phyloP scores from a whole-genome alignment of 768 basidiomycete species.

The Amanita rimosa region DNA sequence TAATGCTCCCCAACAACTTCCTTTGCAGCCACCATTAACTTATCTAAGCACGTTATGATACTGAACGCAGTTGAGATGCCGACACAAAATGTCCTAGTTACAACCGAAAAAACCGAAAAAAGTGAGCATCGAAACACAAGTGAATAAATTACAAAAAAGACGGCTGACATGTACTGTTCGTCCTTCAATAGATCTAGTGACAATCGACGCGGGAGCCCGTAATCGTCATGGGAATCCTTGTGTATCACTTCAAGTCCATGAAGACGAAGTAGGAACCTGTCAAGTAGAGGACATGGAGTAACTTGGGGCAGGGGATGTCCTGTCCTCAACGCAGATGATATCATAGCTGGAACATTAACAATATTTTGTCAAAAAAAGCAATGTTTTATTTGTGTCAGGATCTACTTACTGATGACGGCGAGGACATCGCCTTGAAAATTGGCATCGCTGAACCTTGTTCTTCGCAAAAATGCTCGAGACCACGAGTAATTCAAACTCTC shows the following conservation, averaged over 20 bases:
- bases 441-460: constrained; percentile 66
- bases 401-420: constrained; percentile 55
- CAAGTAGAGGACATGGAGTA: constrained; percentile 61
- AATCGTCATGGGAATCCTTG: constrained; percentile 63
- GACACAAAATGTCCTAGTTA: constrained; percentile 54
- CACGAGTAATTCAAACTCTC: constrained; percentile 67
- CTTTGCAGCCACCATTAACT: constrained; percentile 72
- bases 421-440: constrained; percentile 80
- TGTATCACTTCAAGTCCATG: constrained; percentile 63
- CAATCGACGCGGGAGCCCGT: constrained; percentile 58
- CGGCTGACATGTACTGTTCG: constrained; percentile 59
- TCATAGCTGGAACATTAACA: constrained; percentile 45
- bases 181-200: constrained; percentile 66
- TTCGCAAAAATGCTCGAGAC: constrained; percentile 65
- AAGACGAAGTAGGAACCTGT: constrained; percentile 31
- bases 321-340: constrained; percentile 63
- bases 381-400: constrained; percentile 11
- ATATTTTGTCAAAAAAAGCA: not conserved
- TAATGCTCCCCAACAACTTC: constrained; percentile 83
- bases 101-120: not conserved
- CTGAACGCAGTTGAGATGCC: constrained; percentile 60
- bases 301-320: constrained; percentile 76
- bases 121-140: not conserved
- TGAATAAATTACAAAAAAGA: not conserved
- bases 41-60: constrained; percentile 61